Percentiles rank a stretch among this genome's conserved stretches.
phyloP scores from a whole-genome alignment of 352 stramenopile genomes.

The Phytophthora sp. region DNA sequence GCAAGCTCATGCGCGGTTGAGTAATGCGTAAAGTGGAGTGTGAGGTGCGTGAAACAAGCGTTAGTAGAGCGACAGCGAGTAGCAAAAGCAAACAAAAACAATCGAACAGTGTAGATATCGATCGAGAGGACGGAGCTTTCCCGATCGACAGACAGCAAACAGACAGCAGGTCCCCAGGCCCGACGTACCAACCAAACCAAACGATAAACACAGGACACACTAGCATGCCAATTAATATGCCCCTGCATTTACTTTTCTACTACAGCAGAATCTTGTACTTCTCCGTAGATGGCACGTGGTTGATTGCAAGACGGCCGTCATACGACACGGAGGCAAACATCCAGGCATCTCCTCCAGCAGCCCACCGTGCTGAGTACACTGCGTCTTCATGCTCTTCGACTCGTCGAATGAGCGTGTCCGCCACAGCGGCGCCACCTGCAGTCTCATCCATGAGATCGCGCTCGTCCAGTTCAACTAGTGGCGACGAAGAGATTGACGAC shows the following conservation, averaged over 20 bases:
- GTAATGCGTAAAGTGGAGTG: constrained; percentile 21
- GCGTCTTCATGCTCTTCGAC: constrained; percentile 96
- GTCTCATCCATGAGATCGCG: constrained; percentile 73
- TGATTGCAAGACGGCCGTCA: constrained; percentile 94
- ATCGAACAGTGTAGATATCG: constrained; percentile 39
- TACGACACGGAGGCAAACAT: constrained; percentile 95
- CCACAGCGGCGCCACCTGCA: constrained; percentile 59
- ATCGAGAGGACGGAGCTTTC: constrained; percentile 19
- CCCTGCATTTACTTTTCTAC: constrained; percentile 28
- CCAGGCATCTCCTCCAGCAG: constrained; percentile 94
- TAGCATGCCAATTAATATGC: constrained; percentile 17
- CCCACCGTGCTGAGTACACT: constrained; percentile 94
- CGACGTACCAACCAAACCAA: constrained; percentile 33
- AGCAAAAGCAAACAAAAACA: constrained; percentile 25
- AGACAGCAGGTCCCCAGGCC: constrained; percentile 33
- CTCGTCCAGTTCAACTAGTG: constrained; percentile 94
- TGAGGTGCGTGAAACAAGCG: constrained; percentile 39
- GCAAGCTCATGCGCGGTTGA: constrained; percentile 75
- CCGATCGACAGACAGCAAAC: constrained; percentile 17
- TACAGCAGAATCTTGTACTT: constrained; percentile 99
- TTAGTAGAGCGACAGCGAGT: constrained; percentile 39
- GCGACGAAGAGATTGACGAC: constrained; percentile 96
- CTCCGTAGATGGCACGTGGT: constrained; percentile 98
- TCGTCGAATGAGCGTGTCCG: constrained; percentile 76
- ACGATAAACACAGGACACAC: constrained; percentile 37